phyloP scores from a whole-genome alignment of 331 rosid species.

The Prunus yedoensis region DNA sequence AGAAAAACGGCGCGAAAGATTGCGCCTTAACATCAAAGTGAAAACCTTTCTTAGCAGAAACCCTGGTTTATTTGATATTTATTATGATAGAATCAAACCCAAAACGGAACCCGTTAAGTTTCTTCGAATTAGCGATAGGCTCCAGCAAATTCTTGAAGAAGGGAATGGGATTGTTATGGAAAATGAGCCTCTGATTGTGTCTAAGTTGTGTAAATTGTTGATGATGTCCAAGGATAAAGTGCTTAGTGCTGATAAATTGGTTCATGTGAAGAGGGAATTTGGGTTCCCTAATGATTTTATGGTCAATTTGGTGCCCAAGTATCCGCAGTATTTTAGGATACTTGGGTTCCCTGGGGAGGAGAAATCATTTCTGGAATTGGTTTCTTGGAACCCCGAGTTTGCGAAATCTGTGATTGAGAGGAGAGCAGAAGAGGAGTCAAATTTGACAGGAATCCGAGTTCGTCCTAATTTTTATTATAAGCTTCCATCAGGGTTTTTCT shows the following conservation, averaged over 20 bases:
- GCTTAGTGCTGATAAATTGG: conserved; percentile 69
- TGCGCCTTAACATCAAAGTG: conserved; percentile 45
- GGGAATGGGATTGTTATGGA: conserved; percentile 41
- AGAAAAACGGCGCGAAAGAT: conserved; percentile 64
- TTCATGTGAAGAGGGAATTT: conserved; percentile 74
- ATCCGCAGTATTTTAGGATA: conserved; percentile 62
- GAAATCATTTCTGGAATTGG: conserved; percentile 60
- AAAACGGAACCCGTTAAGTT: conserved; percentile 57
- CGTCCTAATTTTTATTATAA: conserved; percentile 63
- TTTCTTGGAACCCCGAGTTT: conserved; percentile 62
- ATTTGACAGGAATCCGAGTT: conserved; percentile 49
- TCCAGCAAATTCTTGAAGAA: conserved; percentile 44
- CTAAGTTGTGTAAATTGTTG: conserved; percentile 67
- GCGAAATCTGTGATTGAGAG: conserved; percentile 67
- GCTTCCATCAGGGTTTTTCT: conserved; percentile 62
- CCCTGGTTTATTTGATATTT: conserved; percentile 61
- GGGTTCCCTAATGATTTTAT: conserved; percentile 82
- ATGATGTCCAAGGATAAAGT: conserved; percentile 70
- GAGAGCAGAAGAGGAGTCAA: conserved; percentile 68
- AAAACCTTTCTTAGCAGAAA: conserved; percentile 47
- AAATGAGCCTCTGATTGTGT: conserved; percentile 53
- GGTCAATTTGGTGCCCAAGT: conserved; percentile 68
- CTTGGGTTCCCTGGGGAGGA: conserved; percentile 63
- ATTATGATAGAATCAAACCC: conserved; percentile 65
- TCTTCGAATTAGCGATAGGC: conserved; percentile 40